Evolutionary conservation across 2,329 filamentous ascomycete species (phyloP), one percentile per base, ranked within the genome.

Genomic region (Claviceps capensis): DNA sequence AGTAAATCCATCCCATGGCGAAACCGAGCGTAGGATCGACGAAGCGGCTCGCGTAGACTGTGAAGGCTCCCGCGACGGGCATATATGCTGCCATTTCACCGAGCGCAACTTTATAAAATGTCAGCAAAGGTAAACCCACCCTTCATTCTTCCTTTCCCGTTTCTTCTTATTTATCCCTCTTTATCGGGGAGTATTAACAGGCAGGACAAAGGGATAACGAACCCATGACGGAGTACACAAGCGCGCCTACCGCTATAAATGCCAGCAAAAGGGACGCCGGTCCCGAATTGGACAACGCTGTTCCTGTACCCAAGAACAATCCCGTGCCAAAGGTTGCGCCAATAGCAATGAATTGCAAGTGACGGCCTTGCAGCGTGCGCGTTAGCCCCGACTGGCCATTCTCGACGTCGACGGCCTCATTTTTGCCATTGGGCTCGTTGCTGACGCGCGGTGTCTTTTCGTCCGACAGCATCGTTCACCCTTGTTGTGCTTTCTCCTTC

Each of bases 1-100:
- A 90, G 67, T 90, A 90, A 54, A 87, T 82, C 85, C 85, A 90
- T 19, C 86, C 86, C 76, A 89, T 85, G 19, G 85, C 76, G 60
- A 89, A 89, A 7, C 84, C 85, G 47, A 88, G 71, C 52, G 81
- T 82, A 11, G 79, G 81, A 61, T 86, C 82, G 56, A 88, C 76
- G 60, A 91, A 88, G 17, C 86, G 83, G 41, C 81, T 76, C 22
- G 86, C 85, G 60, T 89, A 91, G 43, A 82, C 76, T 34, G 85
- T 86, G 63, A 90, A 90, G 42, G 84, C 83, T 53, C 85, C 87
- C 19, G 83, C 73, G 38, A 90, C 81, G 5, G 88, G 88, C 30
- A 90, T 81, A 59, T 82, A 88, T 11, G 86, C 83, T 9, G 86
- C 83, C 75, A 93, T 85, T 68, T 94, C 81, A 48, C 79, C 79